A percentile compares a stretch with the other conserved stretches of the same genome.
Evolutionary conservation across 768 basidiomycete species (phyloP).

Genomic region (Kondoa subrosea): DNA sequence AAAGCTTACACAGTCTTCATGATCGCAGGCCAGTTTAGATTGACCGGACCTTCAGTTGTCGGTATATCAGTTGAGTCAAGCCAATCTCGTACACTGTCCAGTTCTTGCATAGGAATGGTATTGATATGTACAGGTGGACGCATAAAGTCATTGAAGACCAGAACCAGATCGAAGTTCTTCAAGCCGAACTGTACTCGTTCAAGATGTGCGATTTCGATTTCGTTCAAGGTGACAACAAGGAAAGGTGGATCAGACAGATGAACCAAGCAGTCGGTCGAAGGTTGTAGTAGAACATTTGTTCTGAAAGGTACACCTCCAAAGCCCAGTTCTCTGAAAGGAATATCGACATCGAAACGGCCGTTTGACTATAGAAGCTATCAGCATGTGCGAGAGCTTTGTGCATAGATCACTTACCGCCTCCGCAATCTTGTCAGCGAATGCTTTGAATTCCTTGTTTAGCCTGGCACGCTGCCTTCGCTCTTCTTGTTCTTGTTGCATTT

Average conservation of each 20-base stretch:
- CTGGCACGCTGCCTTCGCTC: constrained; percentile 74
- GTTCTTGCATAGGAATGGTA: constrained; percentile 70
- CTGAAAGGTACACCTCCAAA: constrained; percentile 93
- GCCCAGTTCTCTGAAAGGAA: constrained; percentile 90
- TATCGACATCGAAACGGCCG: constrained; percentile 77
- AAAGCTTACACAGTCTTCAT: constrained; percentile 47
- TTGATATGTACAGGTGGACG: constrained; percentile 87
- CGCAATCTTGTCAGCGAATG: constrained; percentile 79
- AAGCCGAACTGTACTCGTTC: constrained; percentile 92
- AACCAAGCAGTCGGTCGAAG: constrained; percentile 90
- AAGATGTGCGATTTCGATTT: constrained; percentile 90
- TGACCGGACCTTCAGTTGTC: constrained; percentile 80
- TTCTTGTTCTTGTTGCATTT: constrained; percentile 96
- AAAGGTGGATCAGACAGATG: constrained; percentile 90
- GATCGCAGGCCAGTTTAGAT: constrained; percentile 92
- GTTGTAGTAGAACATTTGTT: constrained; percentile 82
- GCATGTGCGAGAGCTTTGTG: background rate
- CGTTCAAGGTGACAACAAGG: constrained; percentile 79
- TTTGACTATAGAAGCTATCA: constrained; percentile 41
- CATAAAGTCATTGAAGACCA: constrained; percentile 92
- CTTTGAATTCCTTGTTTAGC: constrained; percentile 84
- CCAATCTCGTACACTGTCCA: constrained; percentile 99
- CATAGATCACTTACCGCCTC: constrained; percentile 51
- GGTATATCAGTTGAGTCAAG: constrained; percentile 98
- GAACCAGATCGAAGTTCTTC: constrained; percentile 93